Conservation (phyloP, 2,329 filamentous ascomycete species). For the Hypoxylon sp. region DNA sequence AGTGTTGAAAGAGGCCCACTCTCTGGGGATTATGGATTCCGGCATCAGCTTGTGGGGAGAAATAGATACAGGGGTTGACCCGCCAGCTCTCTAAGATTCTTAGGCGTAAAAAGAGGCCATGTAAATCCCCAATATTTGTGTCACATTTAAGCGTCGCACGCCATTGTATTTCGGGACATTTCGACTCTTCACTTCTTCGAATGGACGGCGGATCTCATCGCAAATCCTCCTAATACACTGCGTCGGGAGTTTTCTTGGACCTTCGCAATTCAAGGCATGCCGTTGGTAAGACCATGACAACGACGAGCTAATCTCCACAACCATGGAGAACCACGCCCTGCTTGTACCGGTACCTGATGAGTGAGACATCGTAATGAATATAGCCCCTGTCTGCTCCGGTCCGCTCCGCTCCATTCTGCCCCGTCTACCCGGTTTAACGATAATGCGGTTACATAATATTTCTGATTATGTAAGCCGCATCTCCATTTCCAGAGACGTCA, state of each 20-base stretch:
- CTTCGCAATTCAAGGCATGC: not conserved
- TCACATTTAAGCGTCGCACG: not conserved
- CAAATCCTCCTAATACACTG: not conserved
- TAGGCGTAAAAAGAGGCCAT: not conserved
- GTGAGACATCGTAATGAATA: not conserved
- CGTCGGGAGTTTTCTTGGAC: not conserved
- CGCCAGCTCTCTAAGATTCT: not conserved
- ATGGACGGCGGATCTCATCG: not conserved
- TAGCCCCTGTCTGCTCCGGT: no score
- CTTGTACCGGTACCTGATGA: not conserved
- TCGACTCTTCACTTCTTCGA: not conserved
- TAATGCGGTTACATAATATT: no score
- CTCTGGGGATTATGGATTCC: not conserved
- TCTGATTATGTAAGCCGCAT: not conserved
- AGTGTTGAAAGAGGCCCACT: not conserved
- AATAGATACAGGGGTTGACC: not conserved
- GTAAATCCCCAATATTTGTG: not conserved
- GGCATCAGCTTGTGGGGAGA: not conserved
- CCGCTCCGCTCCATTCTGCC: no score
- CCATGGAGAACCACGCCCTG: not conserved
- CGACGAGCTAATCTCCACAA: not conserved
- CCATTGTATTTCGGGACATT: not conserved
- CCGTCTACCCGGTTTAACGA: no score
- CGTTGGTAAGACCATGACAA: not conserved
- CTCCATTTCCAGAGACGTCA: not conserved